These are phyloP conservation scores for Solanum dulcamara DNA, from an alignment of 257 asterid species.

Conservation along the genomic window DNA sequence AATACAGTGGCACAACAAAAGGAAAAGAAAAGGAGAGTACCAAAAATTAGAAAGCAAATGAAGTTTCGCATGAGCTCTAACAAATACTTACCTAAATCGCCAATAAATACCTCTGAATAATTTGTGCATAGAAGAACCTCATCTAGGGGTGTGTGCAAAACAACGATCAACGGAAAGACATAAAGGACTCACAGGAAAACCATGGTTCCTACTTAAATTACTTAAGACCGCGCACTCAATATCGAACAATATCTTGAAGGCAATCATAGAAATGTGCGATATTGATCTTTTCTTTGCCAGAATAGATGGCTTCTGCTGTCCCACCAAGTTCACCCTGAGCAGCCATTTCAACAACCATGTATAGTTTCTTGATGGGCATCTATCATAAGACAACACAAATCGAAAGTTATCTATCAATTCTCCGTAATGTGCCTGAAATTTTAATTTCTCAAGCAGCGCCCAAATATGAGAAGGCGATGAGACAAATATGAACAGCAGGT, in stretches of 20 bases:
- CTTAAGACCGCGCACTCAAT: slow-evolving; percentile 4
- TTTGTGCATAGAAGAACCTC: not conserved
- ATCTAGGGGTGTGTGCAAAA: not conserved
- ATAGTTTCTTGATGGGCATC: slow-evolving; percentile 90
- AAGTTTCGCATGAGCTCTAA: not conserved
- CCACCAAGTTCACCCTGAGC: slow-evolving; percentile 95
- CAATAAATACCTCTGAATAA: not conserved
- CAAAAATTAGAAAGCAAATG: not conserved
- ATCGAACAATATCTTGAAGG: slow-evolving; percentile 63
- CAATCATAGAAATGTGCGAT: slow-evolving; percentile 69
- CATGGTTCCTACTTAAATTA: not conserved
- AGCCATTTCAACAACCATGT: slow-evolving; percentile 93
- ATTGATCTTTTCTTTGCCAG: slow-evolving; percentile 70
- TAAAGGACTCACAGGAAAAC: not conserved
- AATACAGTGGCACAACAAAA: not conserved
- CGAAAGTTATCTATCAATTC: not conserved
- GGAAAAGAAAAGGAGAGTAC: not conserved
- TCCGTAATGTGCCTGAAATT: not conserved
- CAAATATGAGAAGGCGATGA: not conserved
- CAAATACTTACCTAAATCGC: not conserved
- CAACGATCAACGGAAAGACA: not conserved
- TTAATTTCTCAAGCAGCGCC: not conserved
- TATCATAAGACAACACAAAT: slow-evolving; percentile 13
- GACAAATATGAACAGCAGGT: not conserved
- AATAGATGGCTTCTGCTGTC: slow-evolving; percentile 64